Base-by-base conservation (phyloP, 2,329 filamentous ascomycete genomes). In the Cercospora sp. region DNA sequence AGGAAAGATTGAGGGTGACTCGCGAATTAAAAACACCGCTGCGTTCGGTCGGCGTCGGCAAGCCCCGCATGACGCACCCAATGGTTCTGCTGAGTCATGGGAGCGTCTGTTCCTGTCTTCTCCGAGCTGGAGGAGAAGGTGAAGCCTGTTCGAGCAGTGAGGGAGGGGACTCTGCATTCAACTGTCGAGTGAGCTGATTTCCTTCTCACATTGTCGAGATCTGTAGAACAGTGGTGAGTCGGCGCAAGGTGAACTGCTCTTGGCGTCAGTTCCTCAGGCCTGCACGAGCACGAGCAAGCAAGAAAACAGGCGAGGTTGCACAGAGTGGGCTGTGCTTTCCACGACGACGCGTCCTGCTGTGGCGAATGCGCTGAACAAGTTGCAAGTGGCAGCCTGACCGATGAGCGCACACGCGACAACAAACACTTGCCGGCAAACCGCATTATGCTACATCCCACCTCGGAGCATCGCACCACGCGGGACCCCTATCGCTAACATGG, bases 401-500 rank as follows among this genome's bases (percentile, higher is more conserved):
- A 58, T 58, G 53, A 34, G 21, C 24, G 21, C 53, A 28, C 26
- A 1, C 24, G n/a, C 21, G 8, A 58, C 16, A 7, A 30, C 53
- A 58, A 32, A 30, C 21, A 24, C 45, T 21, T 12, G 1, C 5
- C 45, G 32, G 51, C 43, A 16, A 63, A 49, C 60, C 58, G n/a
- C 64, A 67, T 18, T 12, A 69, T 69, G 67, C 60, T 18, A 7
- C 30, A 57, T 51, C 28, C 37, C 45, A 49, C 63, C 49, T 30
- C 30, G 24, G 13, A 62, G 32, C 58, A 63, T 45, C 59, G 53
- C 18, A 62, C 53, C 51, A 28, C 51, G 32, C 57, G 37, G 51
- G 28, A 21, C 34, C 24, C 60, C 32, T 61, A 58, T 32, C 26
- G 53, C 53, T 58, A 30, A 58, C 66, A 76, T 76, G 74, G 73